Conservation (phyloP, 148 eudicot genomes). For the Chenopodium formosanum region DNA sequence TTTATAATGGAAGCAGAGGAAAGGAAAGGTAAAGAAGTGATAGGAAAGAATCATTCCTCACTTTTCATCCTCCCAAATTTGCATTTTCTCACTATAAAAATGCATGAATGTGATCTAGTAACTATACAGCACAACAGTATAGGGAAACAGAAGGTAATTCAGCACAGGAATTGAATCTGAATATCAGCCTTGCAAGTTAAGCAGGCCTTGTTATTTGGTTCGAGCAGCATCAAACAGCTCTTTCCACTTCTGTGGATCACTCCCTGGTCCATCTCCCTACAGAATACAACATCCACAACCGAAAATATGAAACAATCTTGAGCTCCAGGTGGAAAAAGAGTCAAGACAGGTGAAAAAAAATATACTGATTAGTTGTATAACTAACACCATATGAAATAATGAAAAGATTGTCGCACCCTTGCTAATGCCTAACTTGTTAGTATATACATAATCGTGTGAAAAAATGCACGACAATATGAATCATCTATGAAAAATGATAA, state of each 20-base stretch:
- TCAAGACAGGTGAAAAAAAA: background rate
- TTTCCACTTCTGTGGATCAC: slow-evolving; percentile 68
- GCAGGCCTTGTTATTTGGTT: slow-evolving; percentile 2
- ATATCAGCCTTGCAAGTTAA: background rate
- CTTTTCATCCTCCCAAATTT: too few species aligned
- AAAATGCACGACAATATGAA: background rate
- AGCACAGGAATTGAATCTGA: background rate
- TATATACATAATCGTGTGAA: background rate
- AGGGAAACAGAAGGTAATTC: background rate
- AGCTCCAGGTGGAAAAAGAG: background rate
- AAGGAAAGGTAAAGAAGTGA: too few species aligned
- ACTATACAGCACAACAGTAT: slow-evolving; percentile 1
- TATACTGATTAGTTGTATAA: background rate
- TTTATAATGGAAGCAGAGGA: too few species aligned
- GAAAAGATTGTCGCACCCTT: background rate
- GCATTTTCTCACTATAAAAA: background rate
- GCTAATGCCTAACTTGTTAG: background rate
- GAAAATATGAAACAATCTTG: background rate
- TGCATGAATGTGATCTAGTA: background rate
- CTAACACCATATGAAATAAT: background rate
- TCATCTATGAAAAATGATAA: background rate
- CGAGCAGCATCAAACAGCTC: slow-evolving; percentile 70
- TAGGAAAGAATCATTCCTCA: too few species aligned
- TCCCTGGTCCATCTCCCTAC: slow-evolving; percentile 98
- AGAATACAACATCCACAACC: slow-evolving; percentile 18